These are phyloP conservation scores for Pleodorina starrii DNA, from an alignment of 139 green algal genomes.

Conservation along the genomic window DNA sequence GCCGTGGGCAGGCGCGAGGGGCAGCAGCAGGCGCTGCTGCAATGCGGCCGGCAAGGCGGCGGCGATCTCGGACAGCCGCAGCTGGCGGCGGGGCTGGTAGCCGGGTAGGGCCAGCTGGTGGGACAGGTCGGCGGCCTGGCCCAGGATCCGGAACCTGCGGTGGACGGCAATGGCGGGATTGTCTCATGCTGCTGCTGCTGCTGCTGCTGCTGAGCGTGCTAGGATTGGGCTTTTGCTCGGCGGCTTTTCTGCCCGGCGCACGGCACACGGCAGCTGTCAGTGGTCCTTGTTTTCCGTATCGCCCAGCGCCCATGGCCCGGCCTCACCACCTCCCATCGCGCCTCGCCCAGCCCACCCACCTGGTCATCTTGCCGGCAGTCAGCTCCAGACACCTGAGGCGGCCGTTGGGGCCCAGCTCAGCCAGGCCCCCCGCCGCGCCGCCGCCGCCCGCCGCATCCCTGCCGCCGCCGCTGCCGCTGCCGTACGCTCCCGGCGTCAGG, in stretches of 20 bases:
- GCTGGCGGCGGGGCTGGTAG: constrained; percentile 23
- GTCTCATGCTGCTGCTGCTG: too few relatives aligned
- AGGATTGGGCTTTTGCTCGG: too few relatives aligned
- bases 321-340: not conserved
- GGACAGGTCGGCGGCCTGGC: not conserved
- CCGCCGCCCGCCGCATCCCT: not conserved
- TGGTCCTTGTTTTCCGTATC: too few relatives aligned
- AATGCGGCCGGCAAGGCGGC: not conserved
- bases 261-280: too few relatives aligned
- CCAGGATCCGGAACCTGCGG: constrained; percentile 3
- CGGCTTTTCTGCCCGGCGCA: too few relatives aligned
- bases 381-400: constrained; percentile 25
- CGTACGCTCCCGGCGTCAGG: not conserved
- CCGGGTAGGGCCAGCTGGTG: constrained; percentile 10
- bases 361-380: constrained; percentile 16
- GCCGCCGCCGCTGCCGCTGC: not conserved
- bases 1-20: not conserved
- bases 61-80: not conserved
- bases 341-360: not conserved
- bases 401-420: not conserved
- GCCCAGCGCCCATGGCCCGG: too few relatives aligned
- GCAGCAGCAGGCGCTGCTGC: constrained; percentile 6
- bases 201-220: too few relatives aligned
- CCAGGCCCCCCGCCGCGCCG: not conserved
- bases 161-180: too few relatives aligned